Evolutionary conservation across 169 alveolate species (phyloP), one percentile per base, ranked within the genome.

Genomic region (Plasmodium fragile): DNA sequence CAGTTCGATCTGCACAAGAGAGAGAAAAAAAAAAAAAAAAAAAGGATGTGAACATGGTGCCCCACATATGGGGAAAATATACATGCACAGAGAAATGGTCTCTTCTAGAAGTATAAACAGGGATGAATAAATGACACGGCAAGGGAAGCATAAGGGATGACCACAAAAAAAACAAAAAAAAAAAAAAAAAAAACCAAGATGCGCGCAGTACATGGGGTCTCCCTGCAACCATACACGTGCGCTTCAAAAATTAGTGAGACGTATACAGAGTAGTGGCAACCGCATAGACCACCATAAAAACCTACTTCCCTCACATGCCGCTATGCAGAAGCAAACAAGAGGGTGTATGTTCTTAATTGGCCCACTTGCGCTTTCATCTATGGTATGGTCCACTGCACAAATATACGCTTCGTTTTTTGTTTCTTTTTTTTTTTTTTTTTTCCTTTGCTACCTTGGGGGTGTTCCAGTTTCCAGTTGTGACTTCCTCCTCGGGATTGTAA

Each of bases 381-480:
- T 5, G 59, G 22, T 49, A 49, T 49, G 59, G 3, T 49, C 59
- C 1, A 49, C 7, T 13, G 11, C 5, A 49, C 6, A 49, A 49
- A 49, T 49, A 49, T 65, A 39, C 36, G 3, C 36, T 18, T 59
- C 36, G 16, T 34, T 22, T n/a, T 30, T 13, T 11, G 30, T 18
- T 85, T 79, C 16, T 16, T 32, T 8, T 78, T 36, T 75, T 69
- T 52, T 45, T n/a, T 32, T 43, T 70, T 52, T 30, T 30, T 43
- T 39, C 2, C 70, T 18, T 43, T 73, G 89, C 65, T 82, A 97
- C 98, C 93, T 97, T 97, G 13, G 97, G 94, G 11, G 98, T 96
- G 92, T 97, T 97, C 98, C 98, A 97, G 93, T 97, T 95, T 65
- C 98, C 98, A 81, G 97, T 97, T 5, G 95, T 95, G 36, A 97